Evolutionary conservation across 768 basidiomycete species (phyloP).

Genomic region (Cystobasidium onofrii): DNA sequence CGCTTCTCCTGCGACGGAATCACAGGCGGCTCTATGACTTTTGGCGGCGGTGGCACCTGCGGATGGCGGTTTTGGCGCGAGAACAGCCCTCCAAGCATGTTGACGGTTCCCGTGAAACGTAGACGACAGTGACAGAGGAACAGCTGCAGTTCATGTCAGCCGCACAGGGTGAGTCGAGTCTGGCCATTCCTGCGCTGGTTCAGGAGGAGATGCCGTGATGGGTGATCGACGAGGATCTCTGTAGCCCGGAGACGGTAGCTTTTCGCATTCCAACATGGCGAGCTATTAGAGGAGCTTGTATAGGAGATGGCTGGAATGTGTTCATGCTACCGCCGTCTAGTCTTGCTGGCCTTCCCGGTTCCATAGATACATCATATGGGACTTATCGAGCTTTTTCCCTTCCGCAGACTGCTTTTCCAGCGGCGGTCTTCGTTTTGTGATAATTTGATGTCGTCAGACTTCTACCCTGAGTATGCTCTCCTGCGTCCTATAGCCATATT

Average conservation of each 20-base stretch:
- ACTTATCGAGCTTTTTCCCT: too few relatives aligned
- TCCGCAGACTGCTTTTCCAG: too few relatives aligned
- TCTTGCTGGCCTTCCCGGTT: too few relatives aligned
- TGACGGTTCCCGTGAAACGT: background rate
- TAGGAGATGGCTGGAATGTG: background rate
- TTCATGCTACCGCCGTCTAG: background rate
- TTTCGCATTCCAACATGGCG: background rate
- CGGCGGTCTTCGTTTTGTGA: too few relatives aligned
- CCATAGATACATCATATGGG: too few relatives aligned
- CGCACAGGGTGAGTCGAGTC: too few relatives aligned
- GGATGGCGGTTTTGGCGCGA: background rate
- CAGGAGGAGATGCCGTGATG: background rate
- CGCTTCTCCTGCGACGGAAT: constrained; percentile 11
- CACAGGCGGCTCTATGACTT: background rate
- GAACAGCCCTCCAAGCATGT: background rate
- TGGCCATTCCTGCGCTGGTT: background rate
- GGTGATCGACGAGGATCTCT: background rate
- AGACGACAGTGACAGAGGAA: background rate
- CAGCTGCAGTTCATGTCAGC: too few relatives aligned
- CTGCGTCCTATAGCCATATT: too few relatives aligned
- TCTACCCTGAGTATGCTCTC: too few relatives aligned
- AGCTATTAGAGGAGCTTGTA: background rate
- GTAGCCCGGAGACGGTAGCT: background rate
- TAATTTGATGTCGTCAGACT: too few relatives aligned
- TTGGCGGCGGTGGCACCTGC: background rate